Conservation (phyloP, 345 rosid species). For the Populus tremula region DNA sequence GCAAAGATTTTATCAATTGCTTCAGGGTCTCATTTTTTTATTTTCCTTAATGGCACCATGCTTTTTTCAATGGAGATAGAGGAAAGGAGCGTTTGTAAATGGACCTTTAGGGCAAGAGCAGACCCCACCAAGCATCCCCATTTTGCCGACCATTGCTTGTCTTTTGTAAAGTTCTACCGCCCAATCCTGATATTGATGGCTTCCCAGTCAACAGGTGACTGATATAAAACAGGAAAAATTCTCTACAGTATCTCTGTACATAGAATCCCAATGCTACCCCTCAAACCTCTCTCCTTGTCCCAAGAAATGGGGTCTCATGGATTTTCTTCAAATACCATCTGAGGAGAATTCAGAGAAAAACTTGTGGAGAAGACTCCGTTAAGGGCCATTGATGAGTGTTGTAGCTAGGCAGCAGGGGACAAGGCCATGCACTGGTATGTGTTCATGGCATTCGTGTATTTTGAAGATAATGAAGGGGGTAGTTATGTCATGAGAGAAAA, state of each 20-base stretch:
- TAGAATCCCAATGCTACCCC: background rate
- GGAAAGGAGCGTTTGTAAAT: conserved; percentile 36
- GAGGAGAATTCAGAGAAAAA: background rate
- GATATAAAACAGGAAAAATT: background rate
- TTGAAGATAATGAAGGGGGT: background rate
- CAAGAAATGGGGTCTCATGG: background rate
- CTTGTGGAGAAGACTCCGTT: no score
- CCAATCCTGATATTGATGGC: background rate
- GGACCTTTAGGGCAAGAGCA: background rate
- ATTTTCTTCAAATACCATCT: background rate
- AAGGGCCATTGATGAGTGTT: background rate
- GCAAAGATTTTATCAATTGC: background rate
- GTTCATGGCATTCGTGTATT: no score
- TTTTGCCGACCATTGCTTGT: conserved; percentile 31
- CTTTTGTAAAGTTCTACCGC: conserved; percentile 27
- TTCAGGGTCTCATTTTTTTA: background rate
- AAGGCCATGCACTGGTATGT: no score
- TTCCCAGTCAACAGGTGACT: background rate
- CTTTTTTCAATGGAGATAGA: background rate
- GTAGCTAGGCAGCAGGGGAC: background rate
- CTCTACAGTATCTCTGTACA: background rate
- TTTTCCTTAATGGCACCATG: background rate
- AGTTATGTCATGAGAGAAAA: background rate
- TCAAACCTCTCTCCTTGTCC: background rate
- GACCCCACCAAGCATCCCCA: conserved; percentile 29